Evolutionary conservation across 1,284 basidiomycete genomes (phyloP), one percentile per base, ranked within the genome.

Genomic region (Rhizoctonia solani): DNA sequence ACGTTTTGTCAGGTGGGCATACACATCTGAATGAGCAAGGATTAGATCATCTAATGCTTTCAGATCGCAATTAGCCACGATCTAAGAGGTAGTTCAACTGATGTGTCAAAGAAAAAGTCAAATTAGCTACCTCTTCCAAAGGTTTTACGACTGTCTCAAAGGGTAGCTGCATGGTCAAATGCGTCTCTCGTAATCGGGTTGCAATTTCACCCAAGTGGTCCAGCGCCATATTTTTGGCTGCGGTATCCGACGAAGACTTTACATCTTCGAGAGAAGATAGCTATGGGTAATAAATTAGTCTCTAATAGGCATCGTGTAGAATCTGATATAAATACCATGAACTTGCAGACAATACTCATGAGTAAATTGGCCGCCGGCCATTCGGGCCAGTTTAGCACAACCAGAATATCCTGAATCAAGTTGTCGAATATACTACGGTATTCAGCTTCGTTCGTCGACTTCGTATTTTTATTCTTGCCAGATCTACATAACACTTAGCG

Each of bases 131-230:
- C 78, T 93, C 90, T 49, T 92, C 89, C 25, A 94, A 74, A 1
- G 89, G 81, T 68, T 82, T 81, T 61, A 74, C 55, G 27, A 49
- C 46, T 5, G 63, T 65, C 42, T 66, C 52, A 21, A 53, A 55
- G 13, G 63, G 54, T 1, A 21, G 44, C 32, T 63, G 67, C 16
- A 84, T 81, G 69, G 84, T 88, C 47, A 88, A 74, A 52, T 77
- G 76, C 25, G 83, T 85, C 0, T 83, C 80, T 25, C 92, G 84
- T 42, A 98, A 81, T 47, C 86, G 85, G 0, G 94, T 89, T 19
- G 90, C 95, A 66, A 98, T 92, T n/a, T 89, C 82, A 5, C 95
- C 95, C 0, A 98, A 81, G 76, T 98, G 93, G 75, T 99, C 96
- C 25, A 98, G 81, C 0, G 95, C 93, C 69, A 98, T 86, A 0